A percentile compares a stretch with the other conserved stretches of the same genome.
Conservation (phyloP, 2,329 filamentous ascomycete species). For the Cladosporium velox region DNA sequence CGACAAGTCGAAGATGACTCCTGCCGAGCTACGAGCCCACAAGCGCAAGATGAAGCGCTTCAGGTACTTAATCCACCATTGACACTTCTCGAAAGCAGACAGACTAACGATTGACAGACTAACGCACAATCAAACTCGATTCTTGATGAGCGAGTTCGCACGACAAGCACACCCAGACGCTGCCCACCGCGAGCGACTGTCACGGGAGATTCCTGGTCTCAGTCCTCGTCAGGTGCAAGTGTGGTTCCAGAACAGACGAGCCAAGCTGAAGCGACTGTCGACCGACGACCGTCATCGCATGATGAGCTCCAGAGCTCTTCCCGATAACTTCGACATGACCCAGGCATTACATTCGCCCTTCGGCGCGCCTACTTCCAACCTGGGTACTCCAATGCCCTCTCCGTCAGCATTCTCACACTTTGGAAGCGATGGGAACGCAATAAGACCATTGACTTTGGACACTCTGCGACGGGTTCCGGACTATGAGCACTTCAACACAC, state of each 20-base stretch:
- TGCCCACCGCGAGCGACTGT: slow-evolving; percentile 81
- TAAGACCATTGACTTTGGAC: slow-evolving; percentile 69
- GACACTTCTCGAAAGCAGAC: not conserved
- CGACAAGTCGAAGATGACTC: slow-evolving; percentile 42
- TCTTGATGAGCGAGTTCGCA: slow-evolving; percentile 94
- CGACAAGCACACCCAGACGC: slow-evolving; percentile 94
- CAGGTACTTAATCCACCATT: slow-evolving; percentile 52
- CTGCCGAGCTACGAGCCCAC: slow-evolving; percentile 50
- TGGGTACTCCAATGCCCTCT: slow-evolving; percentile 53
- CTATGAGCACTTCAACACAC: slow-evolving; percentile 66
- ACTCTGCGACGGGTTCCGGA: slow-evolving; percentile 63
- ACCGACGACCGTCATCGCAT: slow-evolving; percentile 63
- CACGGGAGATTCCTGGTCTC: slow-evolving; percentile 85
- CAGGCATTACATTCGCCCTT: slow-evolving; percentile 60
- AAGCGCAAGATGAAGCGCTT: slow-evolving; percentile 72
- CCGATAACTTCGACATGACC: slow-evolving; percentile 62
- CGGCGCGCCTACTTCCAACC: slow-evolving; percentile 44
- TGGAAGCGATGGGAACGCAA: slow-evolving; percentile 58
- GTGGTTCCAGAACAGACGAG: slow-evolving; percentile 88
- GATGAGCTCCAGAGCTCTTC: slow-evolving; percentile 61
- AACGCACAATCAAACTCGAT: slow-evolving; percentile 95
- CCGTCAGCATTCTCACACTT: slow-evolving; percentile 45
- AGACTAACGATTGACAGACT: slow-evolving; percentile 57
- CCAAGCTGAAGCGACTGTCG: slow-evolving; percentile 63
- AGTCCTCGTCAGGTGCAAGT: slow-evolving; percentile 94